A percentile compares a stretch with the other conserved stretches of the same genome.
Conservation (phyloP, 2,329 filamentous ascomycete genomes). For the Xylariaceae sp. region DNA sequence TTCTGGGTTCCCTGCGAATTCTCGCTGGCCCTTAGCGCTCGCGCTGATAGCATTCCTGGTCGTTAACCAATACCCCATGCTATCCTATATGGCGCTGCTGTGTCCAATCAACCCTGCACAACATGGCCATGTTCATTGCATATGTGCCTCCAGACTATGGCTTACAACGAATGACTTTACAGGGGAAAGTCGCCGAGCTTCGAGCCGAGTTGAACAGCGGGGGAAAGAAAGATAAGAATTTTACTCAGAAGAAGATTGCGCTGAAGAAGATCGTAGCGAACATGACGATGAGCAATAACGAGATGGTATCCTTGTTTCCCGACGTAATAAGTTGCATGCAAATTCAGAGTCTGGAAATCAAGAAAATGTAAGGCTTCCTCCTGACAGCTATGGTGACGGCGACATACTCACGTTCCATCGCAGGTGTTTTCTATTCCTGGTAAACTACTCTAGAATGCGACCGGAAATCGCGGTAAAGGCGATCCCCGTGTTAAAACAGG, state of each 20-base stretch:
- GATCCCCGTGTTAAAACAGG: conserved; percentile 77
- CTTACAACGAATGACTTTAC: conserved; percentile 53
- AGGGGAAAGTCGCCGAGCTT: conserved; percentile 98
- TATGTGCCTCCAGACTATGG: conserved; percentile 43
- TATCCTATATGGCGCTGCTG: conserved; percentile 17
- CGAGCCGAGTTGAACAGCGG: conserved; percentile 89
- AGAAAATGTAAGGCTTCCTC: conserved; percentile 76
- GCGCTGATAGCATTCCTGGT: background rate
- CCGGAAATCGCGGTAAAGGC: conserved; percentile 92
- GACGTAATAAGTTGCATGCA: conserved; percentile 96
- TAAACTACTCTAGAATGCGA: conserved; percentile 94
- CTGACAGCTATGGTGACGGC: background rate
- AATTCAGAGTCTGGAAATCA: conserved; percentile 91
- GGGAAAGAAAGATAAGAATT: conserved; percentile 97
- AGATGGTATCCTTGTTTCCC: conserved; percentile 96
- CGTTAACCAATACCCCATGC: background rate
- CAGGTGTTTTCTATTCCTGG: conserved; percentile 95
- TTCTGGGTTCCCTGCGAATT: background rate
- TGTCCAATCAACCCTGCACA: conserved; percentile 10
- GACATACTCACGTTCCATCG: conserved; percentile 11
- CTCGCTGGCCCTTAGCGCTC: background rate
- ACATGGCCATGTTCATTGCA: conserved; percentile 47
- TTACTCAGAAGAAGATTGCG: conserved; percentile 90
- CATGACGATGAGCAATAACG: conserved; percentile 99
- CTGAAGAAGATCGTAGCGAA: conserved; percentile 99